Evolutionary conservation across 345 rosid species (phyloP).

Genomic region (Atalantia buxifolia): DNA sequence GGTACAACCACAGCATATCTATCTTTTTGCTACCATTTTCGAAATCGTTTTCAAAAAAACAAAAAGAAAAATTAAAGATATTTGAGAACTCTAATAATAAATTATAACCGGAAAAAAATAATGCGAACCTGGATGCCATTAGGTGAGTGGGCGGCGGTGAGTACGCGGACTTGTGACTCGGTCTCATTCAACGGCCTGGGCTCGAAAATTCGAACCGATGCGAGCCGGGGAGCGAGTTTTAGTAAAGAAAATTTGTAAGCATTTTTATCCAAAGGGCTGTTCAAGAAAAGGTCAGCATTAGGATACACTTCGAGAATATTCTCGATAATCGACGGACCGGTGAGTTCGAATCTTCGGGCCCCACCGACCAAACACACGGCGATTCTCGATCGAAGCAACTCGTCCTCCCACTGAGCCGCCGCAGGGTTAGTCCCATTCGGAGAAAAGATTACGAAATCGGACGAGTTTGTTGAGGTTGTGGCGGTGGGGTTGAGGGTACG

Average conservation of each 20-base stretch:
- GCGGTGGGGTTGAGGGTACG: slow-evolving; percentile 14
- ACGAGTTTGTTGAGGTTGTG: slow-evolving; percentile 8
- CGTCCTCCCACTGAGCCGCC: slow-evolving; percentile 10
- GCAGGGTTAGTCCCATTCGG: not conserved
- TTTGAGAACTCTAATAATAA: no score
- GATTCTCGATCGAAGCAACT: slow-evolving; percentile 44
- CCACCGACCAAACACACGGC: slow-evolving; percentile 96
- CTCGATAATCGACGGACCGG: slow-evolving; percentile 82
- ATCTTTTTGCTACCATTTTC: no score
- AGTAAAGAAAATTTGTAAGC: slow-evolving; percentile 67
- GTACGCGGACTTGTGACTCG: slow-evolving; percentile 56
- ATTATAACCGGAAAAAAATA: not conserved
- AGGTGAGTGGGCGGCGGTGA: slow-evolving; percentile 72
- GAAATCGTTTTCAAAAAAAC: not conserved
- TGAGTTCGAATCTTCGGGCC: slow-evolving; percentile 85
- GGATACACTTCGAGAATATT: slow-evolving; percentile 61
- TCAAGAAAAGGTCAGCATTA: slow-evolving; percentile 84
- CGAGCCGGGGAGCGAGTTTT: slow-evolving; percentile 59
- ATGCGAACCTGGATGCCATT: slow-evolving; percentile 89
- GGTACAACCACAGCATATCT: not conserved
- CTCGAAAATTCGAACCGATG: slow-evolving; percentile 63
- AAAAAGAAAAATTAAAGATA: no score
- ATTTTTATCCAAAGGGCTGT: slow-evolving; percentile 64
- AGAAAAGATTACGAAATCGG: not conserved
- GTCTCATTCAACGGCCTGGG: slow-evolving; percentile 52